Evolutionary conservation across 306 rosid species (phyloP).

Genomic region (Acmispon strigosus): DNA sequence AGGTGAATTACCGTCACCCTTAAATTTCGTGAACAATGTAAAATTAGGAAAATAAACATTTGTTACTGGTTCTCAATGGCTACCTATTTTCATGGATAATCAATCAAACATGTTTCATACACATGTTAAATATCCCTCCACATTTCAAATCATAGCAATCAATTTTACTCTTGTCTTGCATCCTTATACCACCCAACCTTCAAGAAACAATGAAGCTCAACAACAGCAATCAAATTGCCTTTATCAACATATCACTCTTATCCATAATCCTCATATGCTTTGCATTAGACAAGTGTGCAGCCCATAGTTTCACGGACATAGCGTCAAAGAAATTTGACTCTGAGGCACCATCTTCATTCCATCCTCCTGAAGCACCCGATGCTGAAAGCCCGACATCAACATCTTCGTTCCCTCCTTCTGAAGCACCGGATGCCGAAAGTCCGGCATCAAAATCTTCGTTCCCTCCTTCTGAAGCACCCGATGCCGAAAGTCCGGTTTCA

Average conservation of each 20-base stretch:
- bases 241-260: neutral
- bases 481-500: neutral
- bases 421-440: too few species aligned
- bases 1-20: neutral
- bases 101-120: neutral
- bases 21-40: neutral
- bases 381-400: too few species aligned
- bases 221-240: neutral
- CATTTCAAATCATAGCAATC: neutral
- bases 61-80: too few species aligned
- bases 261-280: neutral
- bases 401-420: too few species aligned
- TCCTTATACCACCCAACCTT: neutral
- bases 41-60: neutral
- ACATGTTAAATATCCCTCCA: neutral
- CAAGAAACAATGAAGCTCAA: slow-evolving; percentile 7
- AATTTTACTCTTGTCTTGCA: neutral
- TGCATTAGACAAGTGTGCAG: neutral
- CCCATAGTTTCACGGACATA: neutral
- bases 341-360: too few species aligned
- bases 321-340: neutral
- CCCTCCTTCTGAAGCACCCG: neutral
- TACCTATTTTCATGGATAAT: slow-evolving; percentile 5
- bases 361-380: too few species aligned
- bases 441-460: too few species aligned